A percentile compares a stretch with the other conserved stretches of the same genome.
Evolutionary conservation across 2,329 filamentous ascomycete species (phyloP).

Genomic region (Stylonectria norvegica): DNA sequence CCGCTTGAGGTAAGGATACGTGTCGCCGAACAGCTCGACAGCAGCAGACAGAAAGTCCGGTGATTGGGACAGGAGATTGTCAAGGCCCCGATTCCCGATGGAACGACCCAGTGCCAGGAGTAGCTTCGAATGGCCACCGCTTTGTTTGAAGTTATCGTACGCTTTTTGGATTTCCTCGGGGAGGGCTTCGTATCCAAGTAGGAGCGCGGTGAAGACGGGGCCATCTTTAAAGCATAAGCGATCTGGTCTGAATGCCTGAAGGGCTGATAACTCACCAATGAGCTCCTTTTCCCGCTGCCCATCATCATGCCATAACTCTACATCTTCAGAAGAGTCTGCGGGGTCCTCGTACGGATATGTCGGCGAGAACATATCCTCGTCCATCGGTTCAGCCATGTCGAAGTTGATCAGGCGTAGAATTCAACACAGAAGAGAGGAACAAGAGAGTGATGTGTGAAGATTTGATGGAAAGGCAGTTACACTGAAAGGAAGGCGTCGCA

Average conservation of each 20-base stretch:
- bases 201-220: conserved; percentile 6
- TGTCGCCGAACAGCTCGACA: conserved; percentile 18
- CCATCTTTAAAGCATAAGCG: too few species aligned
- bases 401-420: neutral
- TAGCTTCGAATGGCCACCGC: conserved; percentile 7
- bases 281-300: conserved; percentile 9
- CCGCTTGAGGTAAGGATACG: conserved; percentile 14
- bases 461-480: neutral
- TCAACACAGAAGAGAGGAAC: neutral
- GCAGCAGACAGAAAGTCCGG: conserved; percentile 6
- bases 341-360: neutral
- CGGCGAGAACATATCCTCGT: neutral
- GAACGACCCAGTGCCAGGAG: conserved; percentile 12
- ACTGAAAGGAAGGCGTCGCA: neutral
- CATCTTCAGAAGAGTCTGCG: neutral
- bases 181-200: too few species aligned
- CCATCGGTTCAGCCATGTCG: conserved; percentile 10
- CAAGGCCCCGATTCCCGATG: conserved; percentile 12
- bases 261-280: conserved; percentile 11
- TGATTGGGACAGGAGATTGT: conserved; percentile 19
- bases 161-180: conserved; percentile 12
- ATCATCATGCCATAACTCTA: too few species aligned
- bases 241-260: too few species aligned
- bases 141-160: conserved; percentile 9
- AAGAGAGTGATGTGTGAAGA: too few species aligned